Evolutionary conservation across 495 filamentous ascomycete genomes (phyloP), one percentile per base, ranked within the genome.

Genomic region (Aspergillus conjunctus): DNA sequence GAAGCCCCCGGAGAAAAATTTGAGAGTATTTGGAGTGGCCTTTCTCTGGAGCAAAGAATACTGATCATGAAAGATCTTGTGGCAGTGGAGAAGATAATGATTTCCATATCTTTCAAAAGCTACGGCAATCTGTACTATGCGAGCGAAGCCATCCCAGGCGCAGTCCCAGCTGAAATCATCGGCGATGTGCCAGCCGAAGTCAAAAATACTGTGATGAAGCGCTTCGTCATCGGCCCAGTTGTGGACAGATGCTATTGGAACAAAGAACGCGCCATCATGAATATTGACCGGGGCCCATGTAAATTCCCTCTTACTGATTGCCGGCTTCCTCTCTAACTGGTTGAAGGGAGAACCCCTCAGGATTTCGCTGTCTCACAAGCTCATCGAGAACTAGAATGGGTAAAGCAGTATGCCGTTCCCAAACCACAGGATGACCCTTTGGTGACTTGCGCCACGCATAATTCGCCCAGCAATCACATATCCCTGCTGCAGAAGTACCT

Each of bases 201-300:
- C 51, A 71, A 59, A 31, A 62, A 57, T 30, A 44, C 39, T 31
- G 58, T 65, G 20, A 60, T 18, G 8, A 33, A 53, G 18, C 56
- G 49, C 20, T 75, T 78, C 51, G 66, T 56, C 39, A 71, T 77
- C 61, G 73, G 73, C 9, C 73, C 73, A 26, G 58, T 67, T 48
- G 64, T 62, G 7, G 61, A 65, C 22, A 66, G 57, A 34, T 49
- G 34, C 0, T 71, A 68, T 56, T 74, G 71, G 73, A 60, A 51
- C 52, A 71, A 69, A 57, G 65, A 69, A 63, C 62, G 66, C 14
- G 58, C 48, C 11, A 45, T 12, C 5, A 66, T 71, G 61, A 57
- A 62, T 30, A 54, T 69, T 20, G 58, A 72, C 60, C 70, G 71
- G 49, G 70, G 75, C 17, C 72, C 72, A 32, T 75, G 72, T 75